Evolutionary conservation across 192 early-diverging fungal species (phyloP).

Genomic region (Coemansia sp.): DNA sequence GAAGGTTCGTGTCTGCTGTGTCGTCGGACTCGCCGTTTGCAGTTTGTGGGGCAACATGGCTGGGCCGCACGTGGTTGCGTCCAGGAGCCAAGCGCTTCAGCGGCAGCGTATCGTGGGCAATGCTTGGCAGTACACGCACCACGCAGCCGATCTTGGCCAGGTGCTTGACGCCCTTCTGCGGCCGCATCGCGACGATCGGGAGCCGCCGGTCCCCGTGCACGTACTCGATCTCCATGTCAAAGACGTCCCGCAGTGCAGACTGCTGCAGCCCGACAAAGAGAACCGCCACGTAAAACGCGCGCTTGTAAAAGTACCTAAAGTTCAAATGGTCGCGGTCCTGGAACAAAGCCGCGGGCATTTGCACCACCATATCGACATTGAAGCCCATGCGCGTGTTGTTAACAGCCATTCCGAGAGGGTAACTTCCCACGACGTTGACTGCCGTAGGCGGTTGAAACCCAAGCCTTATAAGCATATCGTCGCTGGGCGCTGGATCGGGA

Average conservation of each 20-base stretch:
- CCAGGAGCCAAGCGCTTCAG: constrained; percentile 70
- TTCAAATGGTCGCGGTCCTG: constrained; percentile 94
- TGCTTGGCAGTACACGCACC: constrained; percentile 80
- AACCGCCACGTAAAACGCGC: constrained; percentile 86
- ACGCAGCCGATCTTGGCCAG: constrained; percentile 18
- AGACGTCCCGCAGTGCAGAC: constrained; percentile 51
- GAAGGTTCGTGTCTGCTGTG: constrained; percentile 2
- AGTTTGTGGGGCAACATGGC: constrained; percentile 17
- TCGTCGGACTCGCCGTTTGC: constrained; percentile 1
- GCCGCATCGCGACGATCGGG: constrained; percentile 62
- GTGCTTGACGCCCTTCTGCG: constrained; percentile 28
- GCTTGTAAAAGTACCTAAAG: constrained; percentile 92
- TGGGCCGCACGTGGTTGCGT: constrained; percentile 77
- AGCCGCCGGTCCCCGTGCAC: constrained; percentile 64
- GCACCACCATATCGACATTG: constrained; percentile 87
- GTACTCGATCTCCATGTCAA: constrained; percentile 56
- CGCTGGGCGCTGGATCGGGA: constrained; percentile 70
- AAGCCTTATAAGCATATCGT: constrained; percentile 74
- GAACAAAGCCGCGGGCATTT: constrained; percentile 83
- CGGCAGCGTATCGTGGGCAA: constrained; percentile 65
- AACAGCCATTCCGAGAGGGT: constrained; percentile 72
- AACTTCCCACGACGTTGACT: constrained; percentile 86
- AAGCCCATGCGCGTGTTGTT: constrained; percentile 56
- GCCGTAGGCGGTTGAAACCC: constrained; percentile 71
- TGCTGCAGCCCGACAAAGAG: constrained; percentile 48